These are phyloP conservation scores for Triticum dicoccoides DNA, from an alignment of 176 grass and related monocot species.

Conservation along the genomic window DNA sequence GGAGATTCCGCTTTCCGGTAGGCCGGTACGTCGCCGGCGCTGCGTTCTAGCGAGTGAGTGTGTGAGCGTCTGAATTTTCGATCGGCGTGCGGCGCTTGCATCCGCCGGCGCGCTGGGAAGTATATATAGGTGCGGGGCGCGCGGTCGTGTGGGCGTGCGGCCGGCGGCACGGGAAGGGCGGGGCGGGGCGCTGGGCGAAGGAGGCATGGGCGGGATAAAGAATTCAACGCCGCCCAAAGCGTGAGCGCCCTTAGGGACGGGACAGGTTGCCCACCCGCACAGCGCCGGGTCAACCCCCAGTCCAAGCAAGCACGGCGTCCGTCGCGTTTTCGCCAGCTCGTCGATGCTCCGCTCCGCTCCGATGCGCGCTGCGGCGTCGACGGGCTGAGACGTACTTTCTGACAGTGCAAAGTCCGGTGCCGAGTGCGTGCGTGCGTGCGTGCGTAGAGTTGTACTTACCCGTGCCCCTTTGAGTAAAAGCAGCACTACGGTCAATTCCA, in stretches of 20 bases:
- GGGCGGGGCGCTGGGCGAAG: constrained; percentile 35
- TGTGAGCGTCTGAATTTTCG: neutral
- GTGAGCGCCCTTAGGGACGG: constrained; percentile 46
- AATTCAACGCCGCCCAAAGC: constrained; percentile 94
- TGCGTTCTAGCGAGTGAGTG: neutral
- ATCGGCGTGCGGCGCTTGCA: constrained; percentile 1
- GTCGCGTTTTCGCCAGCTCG: constrained; percentile 6
- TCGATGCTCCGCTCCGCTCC: neutral
- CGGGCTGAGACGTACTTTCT: constrained; percentile 25
- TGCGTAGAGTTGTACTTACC: too few relatives aligned
- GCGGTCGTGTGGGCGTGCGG: neutral
- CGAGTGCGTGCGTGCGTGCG: neutral
- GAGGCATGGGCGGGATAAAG: constrained; percentile 80
- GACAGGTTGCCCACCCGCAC: constrained; percentile 89
- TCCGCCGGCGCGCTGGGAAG: neutral
- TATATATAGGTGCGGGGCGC: constrained; percentile 38
- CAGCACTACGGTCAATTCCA: too few relatives aligned
- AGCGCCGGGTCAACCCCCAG: constrained; percentile 69
- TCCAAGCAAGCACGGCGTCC: neutral
- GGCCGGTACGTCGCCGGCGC: neutral
- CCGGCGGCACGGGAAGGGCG: constrained; percentile 42
- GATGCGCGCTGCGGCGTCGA: neutral
- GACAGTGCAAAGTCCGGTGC: neutral
- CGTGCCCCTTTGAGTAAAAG: too few relatives aligned
- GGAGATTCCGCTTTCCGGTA: neutral